Percentiles rank a stretch among this genome's conserved stretches.
Evolutionary conservation across 2,329 filamentous ascomycete species (phyloP).

Genomic region (Fusarium succisae): DNA sequence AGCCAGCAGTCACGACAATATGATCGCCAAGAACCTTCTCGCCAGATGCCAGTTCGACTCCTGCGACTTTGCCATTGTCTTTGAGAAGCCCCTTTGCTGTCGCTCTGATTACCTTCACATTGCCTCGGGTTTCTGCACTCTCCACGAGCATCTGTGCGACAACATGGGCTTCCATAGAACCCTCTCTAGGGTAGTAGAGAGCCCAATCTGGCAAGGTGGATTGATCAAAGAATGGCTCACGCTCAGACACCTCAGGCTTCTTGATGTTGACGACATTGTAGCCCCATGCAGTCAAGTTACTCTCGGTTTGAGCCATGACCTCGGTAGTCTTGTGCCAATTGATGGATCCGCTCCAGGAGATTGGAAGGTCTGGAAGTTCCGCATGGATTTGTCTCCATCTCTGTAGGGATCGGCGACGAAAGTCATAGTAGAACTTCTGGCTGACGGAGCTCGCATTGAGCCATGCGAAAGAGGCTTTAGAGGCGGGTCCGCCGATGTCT

Average conservation of each 20-base stretch:
- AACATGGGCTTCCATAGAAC: slow-evolving; percentile 24
- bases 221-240: neutral
- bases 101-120: neutral
- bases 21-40: neutral
- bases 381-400: slow-evolving; percentile 18
- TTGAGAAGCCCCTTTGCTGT: neutral
- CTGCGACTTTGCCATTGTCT: neutral
- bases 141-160: slow-evolving; percentile 20
- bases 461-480: slow-evolving; percentile 25
- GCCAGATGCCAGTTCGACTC: slow-evolving; percentile 1
- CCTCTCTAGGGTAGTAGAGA: slow-evolving; percentile 13
- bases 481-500: slow-evolving; percentile 20
- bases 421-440: slow-evolving; percentile 17
- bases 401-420: slow-evolving; percentile 20
- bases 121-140: neutral
- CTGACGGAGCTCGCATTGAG: slow-evolving; percentile 22
- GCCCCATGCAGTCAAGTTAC: slow-evolving; percentile 8
- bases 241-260: neutral
- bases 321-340: slow-evolving; percentile 22
- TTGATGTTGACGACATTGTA: neutral
- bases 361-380: slow-evolving; percentile 7
- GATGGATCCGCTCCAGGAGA: slow-evolving; percentile 25
- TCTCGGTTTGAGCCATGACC: neutral
- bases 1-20: slow-evolving; percentile 20
- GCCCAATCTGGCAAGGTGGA: slow-evolving; percentile 1